These are phyloP conservation scores for Beauveria bassiana DNA, from an alignment of 2,329 filamentous ascomycete genomes.

Conservation along the genomic window DNA sequence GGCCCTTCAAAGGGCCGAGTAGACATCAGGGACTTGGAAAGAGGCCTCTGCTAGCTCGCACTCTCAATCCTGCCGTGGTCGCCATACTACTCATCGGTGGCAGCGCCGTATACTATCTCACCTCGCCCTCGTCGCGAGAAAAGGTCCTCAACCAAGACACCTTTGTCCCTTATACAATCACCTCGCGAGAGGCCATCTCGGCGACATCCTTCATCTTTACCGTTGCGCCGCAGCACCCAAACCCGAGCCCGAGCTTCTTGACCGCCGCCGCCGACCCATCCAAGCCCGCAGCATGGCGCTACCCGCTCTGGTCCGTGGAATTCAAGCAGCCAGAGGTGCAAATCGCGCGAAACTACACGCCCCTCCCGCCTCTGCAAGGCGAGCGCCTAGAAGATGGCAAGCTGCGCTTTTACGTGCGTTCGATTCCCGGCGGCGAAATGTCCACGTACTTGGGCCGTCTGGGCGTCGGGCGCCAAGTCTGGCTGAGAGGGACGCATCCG, in stretches of 20 bases:
- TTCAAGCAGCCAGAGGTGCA: slow-evolving; percentile 92
- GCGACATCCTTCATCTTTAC: slow-evolving; percentile 63
- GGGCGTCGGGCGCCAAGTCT: slow-evolving; percentile 53
- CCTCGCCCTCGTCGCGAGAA: slow-evolving; percentile 17
- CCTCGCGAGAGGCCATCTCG: slow-evolving; percentile 53
- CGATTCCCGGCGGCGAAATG: slow-evolving; percentile 73
- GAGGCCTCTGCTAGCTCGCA: slow-evolving; percentile 25
- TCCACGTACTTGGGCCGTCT: slow-evolving; percentile 70
- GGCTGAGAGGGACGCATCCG: slow-evolving; percentile 69
- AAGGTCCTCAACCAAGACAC: slow-evolving; percentile 45
- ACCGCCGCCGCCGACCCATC: slow-evolving; percentile 10
- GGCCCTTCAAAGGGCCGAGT: not conserved
- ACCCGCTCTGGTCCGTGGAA: slow-evolving; percentile 79
- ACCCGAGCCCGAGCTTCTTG: slow-evolving; percentile 23
- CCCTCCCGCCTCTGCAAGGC: slow-evolving; percentile 52
- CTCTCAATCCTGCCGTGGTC: slow-evolving; percentile 18
- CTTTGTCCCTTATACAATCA: slow-evolving; percentile 61
- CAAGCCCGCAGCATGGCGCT: slow-evolving; percentile 21
- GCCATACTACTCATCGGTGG: slow-evolving; percentile 17
- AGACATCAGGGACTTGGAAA: not conserved
- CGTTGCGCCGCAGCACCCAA: slow-evolving; percentile 36
- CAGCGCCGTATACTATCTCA: slow-evolving; percentile 20
- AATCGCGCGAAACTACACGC: slow-evolving; percentile 87
- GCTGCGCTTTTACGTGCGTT: slow-evolving; percentile 71
- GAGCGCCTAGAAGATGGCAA: slow-evolving; percentile 28